Percentiles rank a stretch among this genome's conserved stretches.
Conservation (phyloP, 768 basidiomycete species). For the Trametes maxima region DNA sequence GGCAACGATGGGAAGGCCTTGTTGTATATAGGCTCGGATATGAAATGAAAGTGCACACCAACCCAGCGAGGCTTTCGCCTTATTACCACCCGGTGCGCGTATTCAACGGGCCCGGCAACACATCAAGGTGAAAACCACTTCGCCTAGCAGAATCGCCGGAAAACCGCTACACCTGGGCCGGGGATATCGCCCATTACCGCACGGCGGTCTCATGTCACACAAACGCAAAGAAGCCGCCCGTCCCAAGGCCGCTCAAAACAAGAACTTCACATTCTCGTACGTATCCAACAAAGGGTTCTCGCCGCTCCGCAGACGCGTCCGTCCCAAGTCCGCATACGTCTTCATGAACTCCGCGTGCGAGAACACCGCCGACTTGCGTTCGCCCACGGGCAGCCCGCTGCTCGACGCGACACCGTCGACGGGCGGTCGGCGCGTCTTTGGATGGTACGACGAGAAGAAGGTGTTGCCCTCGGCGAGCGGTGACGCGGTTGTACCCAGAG, state of each 20-base stretch:
- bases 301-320: slow-evolving; percentile 74
- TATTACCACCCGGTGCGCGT: too few species aligned
- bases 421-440: slow-evolving; percentile 58
- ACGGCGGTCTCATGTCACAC: background rate
- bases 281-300: slow-evolving; percentile 89
- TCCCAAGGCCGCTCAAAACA: slow-evolving; percentile 57
- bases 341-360: slow-evolving; percentile 88
- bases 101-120: too few species aligned
- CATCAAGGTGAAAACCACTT: too few species aligned
- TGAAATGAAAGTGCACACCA: too few species aligned
- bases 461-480: slow-evolving; percentile 55
- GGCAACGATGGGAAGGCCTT: background rate
- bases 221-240: background rate
- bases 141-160: too few species aligned
- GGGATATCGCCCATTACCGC: too few species aligned
- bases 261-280: slow-evolving; percentile 92
- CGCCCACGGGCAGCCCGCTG: slow-evolving; percentile 78
- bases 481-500: slow-evolving; percentile 52
- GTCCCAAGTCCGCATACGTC: slow-evolving; percentile 75
- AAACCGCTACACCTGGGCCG: too few species aligned
- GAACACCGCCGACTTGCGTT: slow-evolving; percentile 81
- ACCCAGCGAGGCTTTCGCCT: too few species aligned
- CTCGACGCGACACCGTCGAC: slow-evolving; percentile 73
- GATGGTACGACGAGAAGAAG: slow-evolving; percentile 73
- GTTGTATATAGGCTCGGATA: too few species aligned